A percentile compares a stretch with the other conserved stretches of the same genome.
phyloP scores from a whole-genome alignment of 495 filamentous ascomycete species.

The Daldinia vernicosa region DNA sequence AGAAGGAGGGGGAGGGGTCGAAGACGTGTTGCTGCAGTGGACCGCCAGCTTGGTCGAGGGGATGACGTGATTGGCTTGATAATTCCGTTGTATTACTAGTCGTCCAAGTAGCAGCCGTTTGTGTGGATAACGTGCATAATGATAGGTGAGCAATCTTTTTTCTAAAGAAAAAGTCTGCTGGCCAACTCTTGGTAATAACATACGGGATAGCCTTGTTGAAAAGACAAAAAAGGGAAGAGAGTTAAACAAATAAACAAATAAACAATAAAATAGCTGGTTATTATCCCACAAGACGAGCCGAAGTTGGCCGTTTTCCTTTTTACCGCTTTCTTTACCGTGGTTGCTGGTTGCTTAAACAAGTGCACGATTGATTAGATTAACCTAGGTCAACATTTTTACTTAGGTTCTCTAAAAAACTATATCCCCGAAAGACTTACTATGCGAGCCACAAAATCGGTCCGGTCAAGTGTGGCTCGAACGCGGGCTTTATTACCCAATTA shows the following conservation, averaged over 20 bases:
- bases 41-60: slow-evolving; percentile 37
- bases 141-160: slow-evolving; percentile 15
- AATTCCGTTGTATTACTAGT: slow-evolving; percentile 33
- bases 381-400: slow-evolving; percentile 11
- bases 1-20: slow-evolving; percentile 55
- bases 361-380: slow-evolving; percentile 3
- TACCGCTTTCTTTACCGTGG: slow-evolving; percentile 27
- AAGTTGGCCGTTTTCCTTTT: slow-evolving; percentile 4
- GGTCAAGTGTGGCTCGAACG: background rate
- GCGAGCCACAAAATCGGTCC: background rate
- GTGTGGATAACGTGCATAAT: slow-evolving; percentile 12
- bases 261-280: background rate
- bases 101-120: slow-evolving; percentile 4
- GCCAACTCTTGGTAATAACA: slow-evolving; percentile 10
- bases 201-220: background rate
- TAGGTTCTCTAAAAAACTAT: background rate
- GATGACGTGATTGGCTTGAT: slow-evolving; percentile 39
- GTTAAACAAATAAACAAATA: background rate
- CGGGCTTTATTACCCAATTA: background rate
- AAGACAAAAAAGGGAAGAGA: background rate
- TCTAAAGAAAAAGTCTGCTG: slow-evolving; percentile 20
- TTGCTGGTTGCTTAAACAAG: slow-evolving; percentile 16
- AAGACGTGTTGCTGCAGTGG: slow-evolving; percentile 29
- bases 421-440: background rate
- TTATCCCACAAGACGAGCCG: background rate